Evolutionary conservation across 169 alveolate genomes (phyloP), one percentile per base, ranked within the genome.

Genomic region (Plasmodium billcollinsi): DNA sequence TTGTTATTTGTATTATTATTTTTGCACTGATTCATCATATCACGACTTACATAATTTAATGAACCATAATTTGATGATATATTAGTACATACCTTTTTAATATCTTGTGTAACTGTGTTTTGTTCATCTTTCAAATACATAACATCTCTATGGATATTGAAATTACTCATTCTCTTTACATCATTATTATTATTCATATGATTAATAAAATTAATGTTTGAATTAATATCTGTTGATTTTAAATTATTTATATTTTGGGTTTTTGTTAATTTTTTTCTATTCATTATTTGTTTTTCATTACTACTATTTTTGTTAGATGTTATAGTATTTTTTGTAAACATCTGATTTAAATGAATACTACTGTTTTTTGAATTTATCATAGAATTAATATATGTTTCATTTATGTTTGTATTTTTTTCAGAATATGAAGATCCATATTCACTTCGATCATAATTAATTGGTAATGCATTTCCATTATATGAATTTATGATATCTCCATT

Each of bases 271-370:
- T 59, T 78, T 15, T 70, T 69, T 58, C 67, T 76, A 56, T 65
- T 76, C 74, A 49, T 39, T 14, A 67, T 67, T 50, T 76, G 76
- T 15, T 26, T 49, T 49, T 76, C 89, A 65, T 29, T 56, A 26
- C 45, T 29, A 67, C 45, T 62, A 39, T 58, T 76, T 61, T 14
- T n/a, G 9, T 39, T 39, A 39, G 47, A 39, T 39, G 47, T 39
- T 39, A 39, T 39, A 3, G 29, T 15, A 73, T 83, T 83, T 18
- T 61, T 61, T 15, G 73, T 24, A 56, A 39, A 61, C n/a, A 12
- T 9, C 14, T 83, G 54, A 56, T 83, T 83, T 39, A 45, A 11
- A 26, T 69, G 71, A 9, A 21, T 73, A n/a, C 47, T 43, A 2
- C 6, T 20, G 9, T 7, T 63, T 39, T 67, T 83, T 6, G 50